A percentile compares a stretch with the other conserved stretches of the same genome.
Evolutionary conservation across 169 alveolate species (phyloP).

Genomic region (Neospora caninum): DNA sequence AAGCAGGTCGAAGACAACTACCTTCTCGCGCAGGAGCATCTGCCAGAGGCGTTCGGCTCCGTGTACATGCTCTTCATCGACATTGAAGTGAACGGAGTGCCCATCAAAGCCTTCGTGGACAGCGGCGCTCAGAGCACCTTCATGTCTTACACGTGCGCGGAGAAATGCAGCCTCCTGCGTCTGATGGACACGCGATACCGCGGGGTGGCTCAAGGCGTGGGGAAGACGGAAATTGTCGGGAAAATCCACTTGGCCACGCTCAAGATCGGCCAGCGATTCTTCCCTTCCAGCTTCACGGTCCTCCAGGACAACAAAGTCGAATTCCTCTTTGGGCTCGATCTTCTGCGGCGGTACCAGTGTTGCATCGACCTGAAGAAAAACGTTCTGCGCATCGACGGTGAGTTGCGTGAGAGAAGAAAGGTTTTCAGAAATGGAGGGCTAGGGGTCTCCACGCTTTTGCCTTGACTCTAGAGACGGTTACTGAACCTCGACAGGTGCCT

Average conservation of each 20-base stretch:
- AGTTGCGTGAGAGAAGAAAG: constrained; percentile 57
- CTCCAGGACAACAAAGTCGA: constrained; percentile 87
- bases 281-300: constrained; percentile 92
- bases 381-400: constrained; percentile 86
- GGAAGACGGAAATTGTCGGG: constrained; percentile 93
- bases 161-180: constrained; percentile 88
- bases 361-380: constrained; percentile 89
- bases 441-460: too few relatives aligned
- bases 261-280: constrained; percentile 86
- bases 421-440: neutral
- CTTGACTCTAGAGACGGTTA: too few relatives aligned
- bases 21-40: constrained; percentile 68
- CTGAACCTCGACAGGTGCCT: too few relatives aligned
- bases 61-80: constrained; percentile 93
- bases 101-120: constrained; percentile 94
- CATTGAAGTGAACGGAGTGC: constrained; percentile 88
- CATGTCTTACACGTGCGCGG: constrained; percentile 91
- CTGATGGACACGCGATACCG: constrained; percentile 91
- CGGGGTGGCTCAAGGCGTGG: constrained; percentile 96
- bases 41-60: constrained; percentile 74
- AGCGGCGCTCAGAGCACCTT: constrained; percentile 97
- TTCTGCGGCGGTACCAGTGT: constrained; percentile 92
- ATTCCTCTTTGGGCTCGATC: constrained; percentile 95
- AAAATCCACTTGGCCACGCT: constrained; percentile 94
- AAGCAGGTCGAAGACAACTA: constrained; percentile 63